Evolutionary conservation across 2,329 filamentous ascomycete species (phyloP), one percentile per base, ranked within the genome.

Genomic region (Cladophialophora yegresii): DNA sequence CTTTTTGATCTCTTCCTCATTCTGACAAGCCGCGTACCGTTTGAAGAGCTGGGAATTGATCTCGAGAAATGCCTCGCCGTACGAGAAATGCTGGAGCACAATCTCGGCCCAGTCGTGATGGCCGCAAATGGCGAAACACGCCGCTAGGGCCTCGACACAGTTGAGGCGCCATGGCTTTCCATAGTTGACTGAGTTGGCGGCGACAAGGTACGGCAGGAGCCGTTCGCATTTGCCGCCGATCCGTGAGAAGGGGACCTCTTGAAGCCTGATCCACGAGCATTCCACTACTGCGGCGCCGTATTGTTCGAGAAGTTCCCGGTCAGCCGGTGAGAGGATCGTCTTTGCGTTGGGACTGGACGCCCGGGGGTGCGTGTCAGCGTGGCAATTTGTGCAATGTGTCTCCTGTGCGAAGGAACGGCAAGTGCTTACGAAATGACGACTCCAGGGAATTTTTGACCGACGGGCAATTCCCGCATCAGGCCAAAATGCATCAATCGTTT

Each of bases 141-240:
- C 93, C 0, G 92, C 95, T 54, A 99, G 82, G 3, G 95, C 95
- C 80, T 99, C 95, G 32, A 92, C 95, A 72, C 95, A 99, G 77
- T 99, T 99, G 67, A 99, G 77, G 61, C 93, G 84, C 91, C 93
- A 97, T 4, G 95, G 95, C 73, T 91, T 91, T 66, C 95, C 95
- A 78, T 99, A 99, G 79, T 99, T 99, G 74, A 97, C 95, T 1
- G 90, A 89, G 76, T 99, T 99, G 54, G 95, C 95, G 5, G 95
- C 95, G 56, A 99, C 93, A 7, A 99, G 87, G 76, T 99, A 99
- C 0, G 95, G 95, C 62, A 99, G 81, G 68, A 97, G 77, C 60
- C 95, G 83, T 81, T 96, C 92, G 77, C 93, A 96, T 77, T 93
- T 95, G 26, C 95, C 95, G 30, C 95, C 95, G 64, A 99, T 96